Evolutionary conservation across 2,329 filamentous ascomycete species (phyloP), one percentile per base, ranked within the genome.

Genomic region (Neonectria punicea): DNA sequence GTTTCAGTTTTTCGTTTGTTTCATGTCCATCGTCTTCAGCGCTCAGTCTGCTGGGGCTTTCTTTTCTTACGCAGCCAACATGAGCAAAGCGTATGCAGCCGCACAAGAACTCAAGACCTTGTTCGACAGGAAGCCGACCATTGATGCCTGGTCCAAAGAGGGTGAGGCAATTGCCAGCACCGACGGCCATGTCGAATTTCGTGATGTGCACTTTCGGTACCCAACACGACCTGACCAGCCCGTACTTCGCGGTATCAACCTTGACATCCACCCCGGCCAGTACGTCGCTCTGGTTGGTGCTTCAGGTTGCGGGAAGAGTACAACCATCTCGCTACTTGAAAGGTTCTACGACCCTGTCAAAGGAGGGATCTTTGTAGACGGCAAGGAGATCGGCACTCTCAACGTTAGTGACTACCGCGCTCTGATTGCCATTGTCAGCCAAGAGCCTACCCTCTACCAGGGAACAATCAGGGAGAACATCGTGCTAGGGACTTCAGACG

Each of bases 51-150:
- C 94, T 1, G 94, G 94, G 5, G 90, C 89, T 14, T 89, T 93
- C 74, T 97, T 94, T 84, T 92, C 89, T n/a, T 96, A 93, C 77
- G 92, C 92, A 1, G 92, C 93, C 2, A 92, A 96, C 71, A 94
- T 95, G 89, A 89, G 92, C 70, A 95, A 97, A 80, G 93, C 93
- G 1, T 92, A 92, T 77, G 85, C 92, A 67, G 92, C 94, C 1
- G 92, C 93, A 0, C 84, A 86, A 53, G 87, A 93, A 68, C 87
- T 97, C 69, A 93, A 94, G 80, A 87, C 83, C 0, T 84, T 97
- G 43, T 92, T 96, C 71, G 93, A 97, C 76, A 87, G 90, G 59
- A 85, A 90, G 71, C 94, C 94, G 0, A 80, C 81, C 13, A 95
- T 97, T 71, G 93, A 97, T 77, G 87, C 88, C 2, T 94, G 92